Evolutionary conservation across 441 rosid genomes (phyloP), one percentile per base, ranked within the genome.

Genomic region (Lepidium campestre): DNA sequence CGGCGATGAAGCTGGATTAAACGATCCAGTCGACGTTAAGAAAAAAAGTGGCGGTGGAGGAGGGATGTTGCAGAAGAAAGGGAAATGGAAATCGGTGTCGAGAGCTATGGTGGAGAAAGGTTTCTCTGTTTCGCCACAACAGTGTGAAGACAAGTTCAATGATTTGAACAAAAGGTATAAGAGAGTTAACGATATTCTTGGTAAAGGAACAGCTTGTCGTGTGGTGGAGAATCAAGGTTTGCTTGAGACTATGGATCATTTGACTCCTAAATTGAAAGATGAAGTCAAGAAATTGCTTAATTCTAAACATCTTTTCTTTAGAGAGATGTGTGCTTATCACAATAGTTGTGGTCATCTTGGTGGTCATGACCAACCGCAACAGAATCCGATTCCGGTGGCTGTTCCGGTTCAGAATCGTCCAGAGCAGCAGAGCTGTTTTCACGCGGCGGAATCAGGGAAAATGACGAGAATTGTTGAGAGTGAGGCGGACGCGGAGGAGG

Each of bases 251-350:
- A 91, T 91, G 99, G 93, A 89, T 64, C 81, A 87, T 70, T 49
- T 93, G 59, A 31, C 82, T 1, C 81, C 85, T 0, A 93, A 87
- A 62, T 60, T 89, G 85, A 93, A 87, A 78, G 96, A 91, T 8
- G 99, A 93, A 70, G 97, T 79, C 14, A 83, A 77, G 79, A 93
- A 87, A 57, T 70, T 93, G 72, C 82, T 93, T 44, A 89, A 87
- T 57, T 93, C 99, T 40, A 93, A 93, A 66, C 99, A 93, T 70
- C 71, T 94, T 61, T 94, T 94, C 65, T 94, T 91, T 53, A 73
- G 91, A 53, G 97, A 94, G 77, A 93, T 93, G 99, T 93, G 99
- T 76, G 95, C 97, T 72, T 93, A 93, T 36, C 99, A 93, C 34
- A 89, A 75, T 65, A 91, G 93, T 42, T 93, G 96, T 54, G 87